Percentiles rank a stretch among this genome's conserved stretches.
Evolutionary conservation across 257 asterid genomes (phyloP).

Genomic region (Solanum chiquidenum): DNA sequence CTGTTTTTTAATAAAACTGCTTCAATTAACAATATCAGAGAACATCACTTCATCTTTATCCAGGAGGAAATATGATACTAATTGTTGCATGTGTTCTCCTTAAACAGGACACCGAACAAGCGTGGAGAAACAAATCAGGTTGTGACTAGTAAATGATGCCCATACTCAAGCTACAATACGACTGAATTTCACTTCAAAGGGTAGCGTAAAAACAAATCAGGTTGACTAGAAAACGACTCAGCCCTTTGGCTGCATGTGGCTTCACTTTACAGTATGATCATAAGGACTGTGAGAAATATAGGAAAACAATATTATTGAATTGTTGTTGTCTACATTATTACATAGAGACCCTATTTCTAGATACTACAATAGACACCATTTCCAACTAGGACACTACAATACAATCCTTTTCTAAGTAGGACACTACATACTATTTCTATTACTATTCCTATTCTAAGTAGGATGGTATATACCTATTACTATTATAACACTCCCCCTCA

Average conservation of each 20-base stretch:
- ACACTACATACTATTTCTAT: no score
- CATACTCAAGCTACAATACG: background rate
- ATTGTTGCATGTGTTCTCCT: background rate
- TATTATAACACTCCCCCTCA: no score
- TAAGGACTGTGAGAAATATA: background rate
- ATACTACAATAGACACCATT: no score
- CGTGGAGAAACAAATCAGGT: background rate
- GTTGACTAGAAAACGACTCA: background rate
- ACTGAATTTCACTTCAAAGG: background rate
- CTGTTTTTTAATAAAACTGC: background rate
- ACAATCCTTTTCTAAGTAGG: no score
- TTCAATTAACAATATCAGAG: background rate
- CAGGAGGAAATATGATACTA: background rate
- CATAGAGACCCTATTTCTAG: no score
- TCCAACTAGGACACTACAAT: no score
- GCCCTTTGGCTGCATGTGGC: background rate
- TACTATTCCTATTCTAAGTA: no score
- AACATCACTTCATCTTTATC: background rate
- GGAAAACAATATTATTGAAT: no score
- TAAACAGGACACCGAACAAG: background rate
- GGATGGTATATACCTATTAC: no score
- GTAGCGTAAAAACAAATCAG: background rate
- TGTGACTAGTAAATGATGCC: background rate
- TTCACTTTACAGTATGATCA: background rate
- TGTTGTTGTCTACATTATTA: no score